Evolutionary conservation across 1,284 basidiomycete genomes (phyloP), one percentile per base, ranked within the genome.

Genomic region (Trichosporon sp.): DNA sequence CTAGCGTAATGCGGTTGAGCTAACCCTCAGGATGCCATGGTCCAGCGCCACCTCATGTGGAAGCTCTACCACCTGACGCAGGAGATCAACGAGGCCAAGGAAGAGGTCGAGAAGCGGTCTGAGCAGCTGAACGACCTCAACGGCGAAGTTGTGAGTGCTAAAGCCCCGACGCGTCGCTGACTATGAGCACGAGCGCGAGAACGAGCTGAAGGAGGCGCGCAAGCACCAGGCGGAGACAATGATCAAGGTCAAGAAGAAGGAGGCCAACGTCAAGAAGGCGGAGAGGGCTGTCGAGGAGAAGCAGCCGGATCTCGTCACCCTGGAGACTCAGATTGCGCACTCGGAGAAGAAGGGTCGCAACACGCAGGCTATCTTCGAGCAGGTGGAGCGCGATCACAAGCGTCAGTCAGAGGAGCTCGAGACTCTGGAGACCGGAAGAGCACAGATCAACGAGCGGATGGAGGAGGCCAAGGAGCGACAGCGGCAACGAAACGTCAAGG

Each of bases 21-120:
- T 71, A 16, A 71, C 65, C 8, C 1, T 37, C 76, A 94, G 91
- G 93, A 97, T 72, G 88, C 91, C 65, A 87, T 92, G 65, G 89
- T 94, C 46, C 87, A 96, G 7, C 90, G 90, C 48, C 91, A 94
- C 65, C 87, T 95, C 7, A 86, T 99, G 8, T 96, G 93, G 88
- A 92, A 92, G 77, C 85, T 99, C 5, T 98, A 89, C 80, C 93
- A 98, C 81, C 92, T 99, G 71, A 91, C 96, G 76, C 86, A 91
- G 74, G 89, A 89, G 8, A 91, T 97, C 56, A 89, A 91, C 76
- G 85, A 85, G 35, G 91, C 93, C 68, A 88, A 90, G 0, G 84
- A 86, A 21, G 87, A 89, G 51, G 93, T 97, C 71, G 88, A 90
- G 66, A 86, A 86, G 68, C 90, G 91, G 78, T 93, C 91, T 76